Base-by-base conservation (phyloP, 1,139 yeast species). In the Blastobotrys raffinosifermentans region DNA sequence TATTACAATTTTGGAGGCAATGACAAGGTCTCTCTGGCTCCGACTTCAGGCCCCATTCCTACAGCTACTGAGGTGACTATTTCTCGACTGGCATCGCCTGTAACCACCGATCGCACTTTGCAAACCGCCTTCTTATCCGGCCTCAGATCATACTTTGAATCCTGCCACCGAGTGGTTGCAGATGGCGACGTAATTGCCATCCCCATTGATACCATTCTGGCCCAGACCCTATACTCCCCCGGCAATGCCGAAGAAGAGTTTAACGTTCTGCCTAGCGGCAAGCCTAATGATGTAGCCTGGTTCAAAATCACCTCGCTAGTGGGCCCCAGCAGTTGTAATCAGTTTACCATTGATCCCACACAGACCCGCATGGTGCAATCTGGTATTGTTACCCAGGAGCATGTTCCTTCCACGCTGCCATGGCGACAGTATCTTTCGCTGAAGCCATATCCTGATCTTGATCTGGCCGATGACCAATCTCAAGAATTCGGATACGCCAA, bases 241-340 rank as follows among this genome's bases (percentile, higher is more conserved):
- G 39, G 45, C 4, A 49, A 39, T 57, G 62, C 46, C 54, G 56
- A 27, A 29, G 35, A 23, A n/a, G 34, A 31, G 19, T 19, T 33
- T 10, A 49, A 44, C 1, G 45, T 42, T 2, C 20, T 53, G 18
- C 87, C 86, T 0, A 61, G 65, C 2, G 85, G 86, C 0, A 72
- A 68, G 29, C 79, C 85, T 0, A 87, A 87, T 54, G 70, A 77
- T 0, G 74, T 89, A 10, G 94, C 91, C 0, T 91, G 96, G 96
- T 89, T 87, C 58, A 75, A 75, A 48, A 64, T 74, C 4, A 60
- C 69, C 0, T 63, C 62, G 4, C 71, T 78, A 18, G 60, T 61
- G 3, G 67, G 73, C 7, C 64, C 67, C 16, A 57, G 63, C 15
- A 70, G 72, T 0, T 64, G 57, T 3, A 46, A 58, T 17, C 47